A percentile compares a stretch with the other conserved stretches of the same genome.
These are phyloP conservation scores for Populus deltoides DNA, from an alignment of 345 rosid species.

Conservation along the genomic window DNA sequence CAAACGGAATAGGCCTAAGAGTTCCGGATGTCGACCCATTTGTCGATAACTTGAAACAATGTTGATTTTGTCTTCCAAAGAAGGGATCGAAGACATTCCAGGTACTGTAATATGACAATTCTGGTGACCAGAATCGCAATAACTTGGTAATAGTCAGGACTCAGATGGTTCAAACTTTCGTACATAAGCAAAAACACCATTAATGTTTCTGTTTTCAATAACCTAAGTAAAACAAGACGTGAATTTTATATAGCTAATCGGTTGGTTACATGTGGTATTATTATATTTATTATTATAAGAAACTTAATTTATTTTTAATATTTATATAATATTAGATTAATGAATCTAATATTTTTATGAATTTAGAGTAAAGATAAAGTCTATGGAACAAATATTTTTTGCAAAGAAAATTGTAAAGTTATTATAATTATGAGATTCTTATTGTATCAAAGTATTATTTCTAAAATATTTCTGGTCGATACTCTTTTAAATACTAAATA, in stretches of 20 bases:
- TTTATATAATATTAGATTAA: too few relatives aligned
- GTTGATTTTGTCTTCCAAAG: conserved; percentile 78
- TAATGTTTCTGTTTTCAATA: too few relatives aligned
- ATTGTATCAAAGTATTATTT: accelerated
- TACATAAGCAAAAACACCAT: not conserved
- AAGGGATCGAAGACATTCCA: conserved; percentile 91
- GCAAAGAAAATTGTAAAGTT: too few relatives aligned
- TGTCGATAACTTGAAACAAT: conserved; percentile 74
- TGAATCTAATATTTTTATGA: too few relatives aligned
- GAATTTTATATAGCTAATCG: accelerated
- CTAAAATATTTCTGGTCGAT: too few relatives aligned
- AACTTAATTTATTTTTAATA: too few relatives aligned
- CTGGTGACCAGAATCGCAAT: not conserved
- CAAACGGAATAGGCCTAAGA: conserved; percentile 71
- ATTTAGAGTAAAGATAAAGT: too few relatives aligned
- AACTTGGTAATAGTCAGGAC: not conserved
- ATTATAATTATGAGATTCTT: too few relatives aligned
- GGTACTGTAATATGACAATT: conserved; percentile 38
- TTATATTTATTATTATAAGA: too few relatives aligned
- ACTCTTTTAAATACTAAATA: too few relatives aligned
- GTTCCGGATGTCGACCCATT: conserved; percentile 88
- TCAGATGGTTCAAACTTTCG: not conserved
- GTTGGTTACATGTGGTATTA: accelerated
- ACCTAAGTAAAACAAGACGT: too few relatives aligned
- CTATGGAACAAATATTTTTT: too few relatives aligned